Evolutionary conservation across 352 stramenopile species (phyloP), one percentile per base, ranked within the genome.

Genomic region (Pythium dissotocum): DNA sequence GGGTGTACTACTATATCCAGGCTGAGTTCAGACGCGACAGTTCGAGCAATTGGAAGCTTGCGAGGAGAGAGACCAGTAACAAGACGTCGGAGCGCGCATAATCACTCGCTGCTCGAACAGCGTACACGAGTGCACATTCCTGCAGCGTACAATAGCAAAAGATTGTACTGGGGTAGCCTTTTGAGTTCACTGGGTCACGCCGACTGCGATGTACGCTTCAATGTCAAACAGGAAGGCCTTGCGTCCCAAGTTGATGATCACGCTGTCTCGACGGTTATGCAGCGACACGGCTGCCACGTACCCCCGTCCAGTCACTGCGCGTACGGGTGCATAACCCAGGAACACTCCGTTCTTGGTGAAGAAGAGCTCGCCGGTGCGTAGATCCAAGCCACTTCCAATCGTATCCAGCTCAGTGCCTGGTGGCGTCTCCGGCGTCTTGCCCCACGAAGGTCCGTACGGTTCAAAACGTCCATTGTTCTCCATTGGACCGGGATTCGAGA

Each of bases 201-300:
- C 35, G 6, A 10, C 9, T 40, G 40, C 40, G 24, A 71, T 8
- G 58, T 58, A 63, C 36, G 36, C 36, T 49, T 83, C 74, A 21
- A 83, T 58, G 26, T 78, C 73, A 48, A 79, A 83, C n/a, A 30
- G 53, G 38, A 83, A 83, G 28, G 74, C 30, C 6, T 49, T 61
- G n/a, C 59, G 52, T 21, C 74, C 73, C 35, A 72, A 65, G 38
- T 83, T 83, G 58, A 83, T 65, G 49, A 72, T 61, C 18, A 61
- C 74, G 30, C 53, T 64, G 52, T 78, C 71, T 49, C 70, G 62
- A 7, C 73, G 60, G 35, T 71, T 53, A 35, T 83, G 69, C 32
- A 83, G 63, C 49, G 76, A 78, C 59, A 83, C 70, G 13, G 73
- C 73, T 3, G 70, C 76, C 2, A 63, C 61, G 16, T 61, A 70